Evolutionary conservation across 495 filamentous ascomycete species (phyloP).

Genomic region (Glarea lozoyensis): DNA sequence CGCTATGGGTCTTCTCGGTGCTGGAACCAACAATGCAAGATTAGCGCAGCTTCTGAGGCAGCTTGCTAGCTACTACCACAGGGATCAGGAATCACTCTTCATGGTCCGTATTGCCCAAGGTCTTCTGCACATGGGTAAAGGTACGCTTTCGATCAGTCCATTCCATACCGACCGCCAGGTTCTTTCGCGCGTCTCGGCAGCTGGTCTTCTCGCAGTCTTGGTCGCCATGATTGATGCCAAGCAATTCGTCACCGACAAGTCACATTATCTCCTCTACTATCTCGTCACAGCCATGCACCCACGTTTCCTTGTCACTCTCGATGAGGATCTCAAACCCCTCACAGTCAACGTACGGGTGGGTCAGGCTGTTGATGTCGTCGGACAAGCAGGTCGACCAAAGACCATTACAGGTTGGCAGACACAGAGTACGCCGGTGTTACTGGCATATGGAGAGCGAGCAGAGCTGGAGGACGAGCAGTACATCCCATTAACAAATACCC

Average conservation of each 20-base stretch:
- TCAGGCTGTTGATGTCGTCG: conserved; percentile 96
- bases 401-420: conserved; percentile 99
- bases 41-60: conserved; percentile 90
- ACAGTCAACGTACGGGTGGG: conserved; percentile 95
- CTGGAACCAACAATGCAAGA: conserved; percentile 96
- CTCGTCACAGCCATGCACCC: conserved; percentile 96
- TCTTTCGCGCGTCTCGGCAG: conserved; percentile 81
- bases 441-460: conserved; percentile 88
- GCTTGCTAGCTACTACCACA: conserved; percentile 94
- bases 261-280: conserved; percentile 96
- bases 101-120: conserved; percentile 99
- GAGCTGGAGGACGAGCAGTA: conserved; percentile 98
- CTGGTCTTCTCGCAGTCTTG: conserved; percentile 82
- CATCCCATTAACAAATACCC: conserved; percentile 74
- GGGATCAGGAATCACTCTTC: conserved; percentile 90
- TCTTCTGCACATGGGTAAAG: conserved; percentile 98
- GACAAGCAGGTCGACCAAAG: conserved; percentile 93
- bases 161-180: conserved; percentile 98
- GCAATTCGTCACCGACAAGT: conserved; percentile 80
- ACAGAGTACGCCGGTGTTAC: conserved; percentile 90
- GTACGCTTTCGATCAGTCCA: conserved; percentile 86
- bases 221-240: conserved; percentile 91
- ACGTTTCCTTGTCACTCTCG: conserved; percentile 88
- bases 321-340: conserved; percentile 87
- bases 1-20: conserved; percentile 94